Evolutionary conservation across 169 alveolate genomes (phyloP).

Genomic region (Theileria sp.): DNA sequence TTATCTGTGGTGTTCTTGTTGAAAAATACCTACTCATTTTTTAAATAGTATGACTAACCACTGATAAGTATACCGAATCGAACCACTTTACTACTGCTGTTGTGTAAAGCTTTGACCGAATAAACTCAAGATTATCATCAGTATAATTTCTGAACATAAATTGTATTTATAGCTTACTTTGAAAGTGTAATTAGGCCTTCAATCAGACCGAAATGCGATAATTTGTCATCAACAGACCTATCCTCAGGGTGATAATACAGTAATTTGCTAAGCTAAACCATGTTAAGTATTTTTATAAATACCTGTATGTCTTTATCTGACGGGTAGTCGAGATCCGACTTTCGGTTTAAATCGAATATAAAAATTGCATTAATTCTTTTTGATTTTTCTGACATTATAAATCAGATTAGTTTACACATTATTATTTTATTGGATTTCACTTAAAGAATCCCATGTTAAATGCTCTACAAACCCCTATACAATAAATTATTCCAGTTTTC

Average conservation of each 20-base stretch:
- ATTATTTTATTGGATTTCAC: slow-evolving; percentile 8
- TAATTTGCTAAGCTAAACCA: slow-evolving; percentile 42
- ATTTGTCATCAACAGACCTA: slow-evolving; percentile 43
- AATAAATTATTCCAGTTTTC: background rate
- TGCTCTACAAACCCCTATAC: slow-evolving; percentile 53
- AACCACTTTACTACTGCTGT: slow-evolving; percentile 57
- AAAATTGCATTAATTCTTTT: slow-evolving; percentile 43
- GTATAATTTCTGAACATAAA: slow-evolving; percentile 28
- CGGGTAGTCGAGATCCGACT: slow-evolving; percentile 36
- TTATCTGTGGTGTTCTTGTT: slow-evolving; percentile 2
- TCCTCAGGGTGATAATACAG: slow-evolving; percentile 63
- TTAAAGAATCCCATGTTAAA: slow-evolving; percentile 16
- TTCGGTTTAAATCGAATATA: slow-evolving; percentile 44
- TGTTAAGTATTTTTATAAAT: background rate
- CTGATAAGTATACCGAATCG: slow-evolving; percentile 33
- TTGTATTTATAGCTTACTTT: background rate
- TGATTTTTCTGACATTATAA: slow-evolving; percentile 20
- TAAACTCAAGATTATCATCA: slow-evolving; percentile 42
- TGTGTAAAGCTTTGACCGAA: slow-evolving; percentile 46
- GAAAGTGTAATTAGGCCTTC: slow-evolving; percentile 58
- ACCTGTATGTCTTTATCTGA: slow-evolving; percentile 66
- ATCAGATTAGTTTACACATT: slow-evolving; percentile 33
- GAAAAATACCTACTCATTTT: slow-evolving; percentile 24
- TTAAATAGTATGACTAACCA: slow-evolving; percentile 24
- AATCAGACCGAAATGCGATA: slow-evolving; percentile 64